Evolutionary conservation across 495 filamentous ascomycete species (phyloP).

Genomic region (Entonaema liquescens): DNA sequence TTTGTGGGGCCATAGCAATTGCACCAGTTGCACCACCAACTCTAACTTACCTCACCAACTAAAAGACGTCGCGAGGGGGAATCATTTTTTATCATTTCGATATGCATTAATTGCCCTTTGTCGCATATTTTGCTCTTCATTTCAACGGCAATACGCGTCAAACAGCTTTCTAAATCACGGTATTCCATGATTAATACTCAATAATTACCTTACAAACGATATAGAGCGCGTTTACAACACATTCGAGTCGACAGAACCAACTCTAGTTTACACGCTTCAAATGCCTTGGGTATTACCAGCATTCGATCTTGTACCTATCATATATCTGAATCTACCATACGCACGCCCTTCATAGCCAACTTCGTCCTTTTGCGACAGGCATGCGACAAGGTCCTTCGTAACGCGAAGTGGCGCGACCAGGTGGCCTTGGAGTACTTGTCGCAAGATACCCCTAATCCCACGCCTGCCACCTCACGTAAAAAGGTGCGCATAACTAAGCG

Average conservation of each 20-base stretch:
- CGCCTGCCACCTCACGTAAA: background rate
- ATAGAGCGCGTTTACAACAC: conserved; percentile 25
- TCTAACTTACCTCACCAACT: conserved; percentile 13
- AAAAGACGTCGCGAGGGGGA: conserved; percentile 3
- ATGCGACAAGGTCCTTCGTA: conserved; percentile 40
- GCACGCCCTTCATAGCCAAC: background rate
- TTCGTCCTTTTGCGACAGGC: conserved; percentile 11
- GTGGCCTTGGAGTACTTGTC: conserved; percentile 29
- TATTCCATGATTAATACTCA: background rate
- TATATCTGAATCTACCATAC: background rate
- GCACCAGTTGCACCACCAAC: conserved; percentile 27
- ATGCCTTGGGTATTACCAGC: conserved; percentile 31
- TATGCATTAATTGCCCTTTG: conserved; percentile 1
- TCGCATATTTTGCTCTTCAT: conserved; percentile 4
- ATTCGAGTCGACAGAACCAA: conserved; percentile 8
- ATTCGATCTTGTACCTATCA: conserved; percentile 5
- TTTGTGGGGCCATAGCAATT: conserved; percentile 5
- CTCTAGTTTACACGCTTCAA: conserved; percentile 15
- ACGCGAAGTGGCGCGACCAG: conserved; percentile 40
- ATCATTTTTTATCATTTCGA: background rate
- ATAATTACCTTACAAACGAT: background rate
- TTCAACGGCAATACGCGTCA: conserved; percentile 30
- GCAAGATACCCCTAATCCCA: conserved; percentile 11
- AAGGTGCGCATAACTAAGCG: background rate
- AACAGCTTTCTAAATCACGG: background rate